phyloP scores from a whole-genome alignment of 2,329 filamentous ascomycete species.

The Microdochium nivale region DNA sequence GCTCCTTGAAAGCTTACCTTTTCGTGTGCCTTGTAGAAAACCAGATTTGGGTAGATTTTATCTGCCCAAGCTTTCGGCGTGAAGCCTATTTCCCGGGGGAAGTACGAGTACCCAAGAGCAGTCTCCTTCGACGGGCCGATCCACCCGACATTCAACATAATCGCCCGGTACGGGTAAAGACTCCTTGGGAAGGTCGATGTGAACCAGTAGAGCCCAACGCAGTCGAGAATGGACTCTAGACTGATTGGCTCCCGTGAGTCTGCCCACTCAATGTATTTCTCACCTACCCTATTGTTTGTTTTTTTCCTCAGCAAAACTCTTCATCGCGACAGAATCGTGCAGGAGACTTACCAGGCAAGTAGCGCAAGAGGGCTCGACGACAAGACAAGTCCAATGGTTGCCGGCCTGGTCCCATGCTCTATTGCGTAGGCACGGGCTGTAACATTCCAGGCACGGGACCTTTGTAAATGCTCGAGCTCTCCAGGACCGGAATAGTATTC shows the following conservation, averaged over 20 bases:
- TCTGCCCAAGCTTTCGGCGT: constrained; percentile 24
- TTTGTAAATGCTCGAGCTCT: constrained; percentile 27
- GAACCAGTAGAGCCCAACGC: constrained; percentile 45
- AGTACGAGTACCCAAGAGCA: constrained; percentile 35
- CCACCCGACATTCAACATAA: constrained; percentile 3
- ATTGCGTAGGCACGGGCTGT: constrained; percentile 38
- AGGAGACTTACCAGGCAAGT: constrained; percentile 34
- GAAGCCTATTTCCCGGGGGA: constrained; percentile 29
- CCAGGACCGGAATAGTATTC: constrained; percentile 2
- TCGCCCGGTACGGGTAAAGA: constrained; percentile 40
- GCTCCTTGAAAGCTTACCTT: constrained; percentile 14
- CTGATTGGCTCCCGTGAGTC: constrained; percentile 21
- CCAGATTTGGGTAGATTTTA: not conserved
- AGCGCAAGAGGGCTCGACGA: constrained; percentile 44
- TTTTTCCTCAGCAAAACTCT: not conserved
- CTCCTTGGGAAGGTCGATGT: constrained; percentile 36
- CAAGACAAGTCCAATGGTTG: constrained; percentile 46
- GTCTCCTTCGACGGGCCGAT: constrained; percentile 25
- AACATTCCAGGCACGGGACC: constrained; percentile 25
- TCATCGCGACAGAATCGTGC: not conserved
- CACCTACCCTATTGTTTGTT: constrained; percentile 39
- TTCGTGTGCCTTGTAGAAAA: not conserved
- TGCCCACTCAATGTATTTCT: constrained; percentile 46
- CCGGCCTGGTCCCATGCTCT: constrained; percentile 43
- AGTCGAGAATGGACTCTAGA: constrained; percentile 34